Evolutionary conservation across 1,139 yeast species (phyloP).

Genomic region (Suhomyces yuchorum): DNA sequence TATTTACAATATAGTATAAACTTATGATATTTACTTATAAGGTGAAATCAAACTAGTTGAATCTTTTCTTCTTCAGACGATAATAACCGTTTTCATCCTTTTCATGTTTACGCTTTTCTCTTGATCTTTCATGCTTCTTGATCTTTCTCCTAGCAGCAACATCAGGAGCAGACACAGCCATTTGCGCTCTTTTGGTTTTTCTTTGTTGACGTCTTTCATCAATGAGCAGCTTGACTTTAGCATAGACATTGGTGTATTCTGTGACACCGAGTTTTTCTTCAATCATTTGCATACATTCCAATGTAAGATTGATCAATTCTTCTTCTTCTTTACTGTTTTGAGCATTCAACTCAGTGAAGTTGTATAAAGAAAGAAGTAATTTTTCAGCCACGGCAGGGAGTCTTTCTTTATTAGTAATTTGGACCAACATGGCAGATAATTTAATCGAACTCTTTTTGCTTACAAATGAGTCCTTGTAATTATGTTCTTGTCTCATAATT

Average conservation of each 20-base stretch:
- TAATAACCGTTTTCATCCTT: constrained; percentile 80
- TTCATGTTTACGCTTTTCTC: constrained; percentile 74
- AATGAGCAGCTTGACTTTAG: constrained; percentile 64
- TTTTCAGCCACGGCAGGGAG: constrained; percentile 44
- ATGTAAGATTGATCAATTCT: constrained; percentile 60
- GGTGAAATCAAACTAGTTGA: constrained; percentile 9
- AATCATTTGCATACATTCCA: constrained; percentile 69
- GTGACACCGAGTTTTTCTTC: constrained; percentile 75
- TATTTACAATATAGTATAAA: constrained; percentile 1
- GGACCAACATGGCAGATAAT: constrained; percentile 57
- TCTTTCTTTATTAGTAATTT: constrained; percentile 43
- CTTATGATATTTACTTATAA: neutral
- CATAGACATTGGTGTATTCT: constrained; percentile 63
- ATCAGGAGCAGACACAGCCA: constrained; percentile 81
- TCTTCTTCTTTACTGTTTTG: constrained; percentile 40
- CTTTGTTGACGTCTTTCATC: constrained; percentile 71
- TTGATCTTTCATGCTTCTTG: constrained; percentile 70
- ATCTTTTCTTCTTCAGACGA: constrained; percentile 60
- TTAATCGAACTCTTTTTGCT: constrained; percentile 72
- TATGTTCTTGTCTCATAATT: constrained; percentile 64
- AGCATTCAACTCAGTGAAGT: constrained; percentile 49
- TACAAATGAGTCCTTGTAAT: constrained; percentile 49
- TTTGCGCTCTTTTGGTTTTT: constrained; percentile 70
- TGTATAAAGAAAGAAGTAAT: constrained; percentile 62
- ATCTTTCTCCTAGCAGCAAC: constrained; percentile 74